Conservation (phyloP, 805 yeast species). For the Tetrapisispora nanseiensis region DNA sequence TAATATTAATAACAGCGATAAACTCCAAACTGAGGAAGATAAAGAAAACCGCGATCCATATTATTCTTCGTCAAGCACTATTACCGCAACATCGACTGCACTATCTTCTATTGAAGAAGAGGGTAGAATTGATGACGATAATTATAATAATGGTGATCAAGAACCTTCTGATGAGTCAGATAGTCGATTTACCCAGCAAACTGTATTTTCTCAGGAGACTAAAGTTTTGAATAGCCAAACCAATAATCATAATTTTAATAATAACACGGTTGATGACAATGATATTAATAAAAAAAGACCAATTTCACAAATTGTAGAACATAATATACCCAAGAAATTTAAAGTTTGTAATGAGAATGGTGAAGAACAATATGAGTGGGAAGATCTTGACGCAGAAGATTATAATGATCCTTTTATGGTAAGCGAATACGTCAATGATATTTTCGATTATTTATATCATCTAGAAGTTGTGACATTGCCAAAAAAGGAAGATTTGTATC, state of each 20-base stretch:
- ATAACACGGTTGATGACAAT: neutral
- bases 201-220: neutral
- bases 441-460: slow-evolving; percentile 67
- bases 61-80: slow-evolving; percentile 2
- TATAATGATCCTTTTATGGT: slow-evolving; percentile 82
- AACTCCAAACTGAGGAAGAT: slow-evolving; percentile 8
- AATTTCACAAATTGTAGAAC: slow-evolving; percentile 27
- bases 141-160: no score
- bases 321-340: slow-evolving; percentile 27
- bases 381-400: slow-evolving; percentile 73
- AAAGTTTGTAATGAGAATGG: slow-evolving; percentile 27
- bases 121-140: slow-evolving; percentile 3
- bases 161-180: slow-evolving; percentile 1
- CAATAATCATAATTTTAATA: neutral
- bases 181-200: slow-evolving; percentile 1
- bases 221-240: slow-evolving; percentile 1
- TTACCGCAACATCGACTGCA: slow-evolving; percentile 4
- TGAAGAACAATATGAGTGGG: slow-evolving; percentile 42
- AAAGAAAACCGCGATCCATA: slow-evolving; percentile 23
- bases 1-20: neutral
- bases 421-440: slow-evolving; percentile 81
- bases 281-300: slow-evolving; percentile 22
- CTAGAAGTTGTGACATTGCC: slow-evolving; percentile 68
- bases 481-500: slow-evolving; percentile 30
- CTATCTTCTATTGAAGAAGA: slow-evolving; percentile 16